A percentile compares a stretch with the other conserved stretches of the same genome.
Evolutionary conservation across 176 grass and related monocot genomes (phyloP).

Genomic region (Puccinellia tenuiflora): DNA sequence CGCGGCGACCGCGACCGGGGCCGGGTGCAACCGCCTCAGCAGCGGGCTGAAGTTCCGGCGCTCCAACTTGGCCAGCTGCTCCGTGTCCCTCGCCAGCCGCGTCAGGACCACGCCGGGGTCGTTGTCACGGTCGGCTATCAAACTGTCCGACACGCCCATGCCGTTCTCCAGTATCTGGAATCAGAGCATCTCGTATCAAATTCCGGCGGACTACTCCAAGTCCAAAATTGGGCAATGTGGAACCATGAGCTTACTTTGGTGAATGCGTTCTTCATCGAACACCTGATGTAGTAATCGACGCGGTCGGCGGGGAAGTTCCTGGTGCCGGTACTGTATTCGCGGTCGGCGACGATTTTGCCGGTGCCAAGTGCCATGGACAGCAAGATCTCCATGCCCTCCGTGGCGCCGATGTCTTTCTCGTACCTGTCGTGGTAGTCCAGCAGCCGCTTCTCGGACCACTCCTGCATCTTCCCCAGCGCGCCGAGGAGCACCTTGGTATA

Average conservation of each 20-base stretch:
- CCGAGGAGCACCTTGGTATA: constrained; percentile 58
- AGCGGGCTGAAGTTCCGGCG: constrained; percentile 63
- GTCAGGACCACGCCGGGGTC: constrained; percentile 56
- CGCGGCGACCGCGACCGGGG: constrained; percentile 53
- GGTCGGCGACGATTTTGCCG: constrained; percentile 47
- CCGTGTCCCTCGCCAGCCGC: constrained; percentile 58
- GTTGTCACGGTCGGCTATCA: constrained; percentile 51
- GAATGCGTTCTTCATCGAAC: constrained; percentile 79
- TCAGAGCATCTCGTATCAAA: background rate
- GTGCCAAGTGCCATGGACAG: constrained; percentile 52
- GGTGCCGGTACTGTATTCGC: constrained; percentile 13
- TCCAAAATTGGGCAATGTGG: background rate
- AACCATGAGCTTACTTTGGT: constrained; percentile 39
- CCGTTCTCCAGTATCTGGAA: constrained; percentile 63
- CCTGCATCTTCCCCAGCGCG: constrained; percentile 59
- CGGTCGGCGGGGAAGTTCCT: constrained; percentile 32
- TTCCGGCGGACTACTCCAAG: background rate
- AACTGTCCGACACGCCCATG: constrained; percentile 30
- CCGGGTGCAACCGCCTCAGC: constrained; percentile 59
- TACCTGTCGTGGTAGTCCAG: constrained; percentile 75
- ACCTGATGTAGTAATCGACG: constrained; percentile 73
- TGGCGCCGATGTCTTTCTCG: constrained; percentile 30
- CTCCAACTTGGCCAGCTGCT: constrained; percentile 63
- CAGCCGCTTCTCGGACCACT: constrained; percentile 81
- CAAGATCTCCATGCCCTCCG: constrained; percentile 56